Conservation (phyloP, 768 basidiomycete species). For the Leccinum broughii region DNA sequence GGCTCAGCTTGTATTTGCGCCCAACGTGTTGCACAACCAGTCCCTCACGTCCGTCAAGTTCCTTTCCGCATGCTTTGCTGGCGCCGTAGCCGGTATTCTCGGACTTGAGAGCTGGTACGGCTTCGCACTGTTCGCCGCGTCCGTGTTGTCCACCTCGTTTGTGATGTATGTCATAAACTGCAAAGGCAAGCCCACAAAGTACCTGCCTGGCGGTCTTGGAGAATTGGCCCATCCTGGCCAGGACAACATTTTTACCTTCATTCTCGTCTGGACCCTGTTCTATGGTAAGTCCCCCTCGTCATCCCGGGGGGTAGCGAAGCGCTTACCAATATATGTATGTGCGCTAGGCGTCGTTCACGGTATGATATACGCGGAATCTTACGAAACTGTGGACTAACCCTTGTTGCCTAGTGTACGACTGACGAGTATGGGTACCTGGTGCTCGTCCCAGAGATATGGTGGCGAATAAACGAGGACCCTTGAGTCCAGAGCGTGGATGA, state of each 20-base stretch:
- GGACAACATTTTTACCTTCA: constrained; percentile 88
- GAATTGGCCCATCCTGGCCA: constrained; percentile 83
- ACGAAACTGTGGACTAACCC: constrained; percentile 14
- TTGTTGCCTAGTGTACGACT: constrained; percentile 42
- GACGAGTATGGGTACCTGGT: constrained; percentile 4
- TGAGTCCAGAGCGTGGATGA: neutral
- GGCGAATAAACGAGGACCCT: neutral
- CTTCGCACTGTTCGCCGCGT: constrained; percentile 72
- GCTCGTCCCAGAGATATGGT: neutral
- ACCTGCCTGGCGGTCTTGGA: constrained; percentile 58
- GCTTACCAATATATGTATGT: constrained; percentile 3
- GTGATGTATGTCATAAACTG: constrained; percentile 73
- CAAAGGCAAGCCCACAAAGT: constrained; percentile 60
- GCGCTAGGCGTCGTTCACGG: constrained; percentile 49
- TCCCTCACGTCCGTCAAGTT: constrained; percentile 71
- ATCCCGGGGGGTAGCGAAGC: neutral
- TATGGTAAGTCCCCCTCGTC: constrained; percentile 59
- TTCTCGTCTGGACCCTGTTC: constrained; percentile 92
- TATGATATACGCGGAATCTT: constrained; percentile 22
- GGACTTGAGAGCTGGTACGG: constrained; percentile 85
- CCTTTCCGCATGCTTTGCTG: constrained; percentile 80
- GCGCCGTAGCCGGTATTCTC: constrained; percentile 85
- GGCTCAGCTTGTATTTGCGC: constrained; percentile 62
- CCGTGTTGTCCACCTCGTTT: constrained; percentile 66
- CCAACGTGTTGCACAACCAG: constrained; percentile 67